Percentiles rank a stretch among this genome's conserved stretches.
Evolutionary conservation across 2,329 filamentous ascomycete genomes (phyloP).

Genomic region (Microcyclospora tardicrescens): DNA sequence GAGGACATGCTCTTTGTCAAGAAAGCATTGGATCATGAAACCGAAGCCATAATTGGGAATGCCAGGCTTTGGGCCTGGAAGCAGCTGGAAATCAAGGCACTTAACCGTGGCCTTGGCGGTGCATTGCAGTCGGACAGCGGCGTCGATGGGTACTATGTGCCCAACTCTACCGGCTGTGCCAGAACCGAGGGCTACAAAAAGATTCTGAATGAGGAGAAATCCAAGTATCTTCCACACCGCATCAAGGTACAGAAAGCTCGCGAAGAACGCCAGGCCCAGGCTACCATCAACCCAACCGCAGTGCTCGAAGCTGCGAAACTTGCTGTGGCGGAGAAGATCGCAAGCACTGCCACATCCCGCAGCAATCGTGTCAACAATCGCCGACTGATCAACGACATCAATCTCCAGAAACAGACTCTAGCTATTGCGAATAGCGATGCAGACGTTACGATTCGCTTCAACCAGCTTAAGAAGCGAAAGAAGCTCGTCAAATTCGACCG

Average conservation of each 20-base stretch:
- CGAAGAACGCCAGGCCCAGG: constrained; percentile 75
- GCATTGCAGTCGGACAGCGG: constrained; percentile 39
- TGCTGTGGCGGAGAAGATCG: constrained; percentile 56
- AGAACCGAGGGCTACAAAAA: constrained; percentile 89
- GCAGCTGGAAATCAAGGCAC: constrained; percentile 57
- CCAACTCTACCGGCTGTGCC: constrained; percentile 72
- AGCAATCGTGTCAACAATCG: constrained; percentile 93
- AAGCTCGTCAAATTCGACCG: constrained; percentile 97
- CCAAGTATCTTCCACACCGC: constrained; percentile 92
- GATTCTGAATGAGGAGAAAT: constrained; percentile 94
- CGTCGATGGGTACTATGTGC: constrained; percentile 64
- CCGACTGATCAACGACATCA: constrained; percentile 84
- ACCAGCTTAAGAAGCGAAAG: constrained; percentile 98
- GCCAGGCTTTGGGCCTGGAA: constrained; percentile 55
- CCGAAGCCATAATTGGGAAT: constrained; percentile 41
- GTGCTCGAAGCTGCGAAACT: constrained; percentile 59
- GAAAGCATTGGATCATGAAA: constrained; percentile 35
- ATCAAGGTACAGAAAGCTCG: constrained; percentile 88
- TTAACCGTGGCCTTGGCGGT: constrained; percentile 48
- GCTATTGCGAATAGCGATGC: constrained; percentile 53
- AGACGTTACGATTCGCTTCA: constrained; percentile 89
- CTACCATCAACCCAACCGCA: constrained; percentile 50
- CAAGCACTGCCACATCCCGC: constrained; percentile 79
- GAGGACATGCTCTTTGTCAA: constrained; percentile 50
- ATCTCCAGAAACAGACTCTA: constrained; percentile 73